phyloP scores from a whole-genome alignment of 2,329 filamentous ascomycete species.

The Neoascochyta sp. region DNA sequence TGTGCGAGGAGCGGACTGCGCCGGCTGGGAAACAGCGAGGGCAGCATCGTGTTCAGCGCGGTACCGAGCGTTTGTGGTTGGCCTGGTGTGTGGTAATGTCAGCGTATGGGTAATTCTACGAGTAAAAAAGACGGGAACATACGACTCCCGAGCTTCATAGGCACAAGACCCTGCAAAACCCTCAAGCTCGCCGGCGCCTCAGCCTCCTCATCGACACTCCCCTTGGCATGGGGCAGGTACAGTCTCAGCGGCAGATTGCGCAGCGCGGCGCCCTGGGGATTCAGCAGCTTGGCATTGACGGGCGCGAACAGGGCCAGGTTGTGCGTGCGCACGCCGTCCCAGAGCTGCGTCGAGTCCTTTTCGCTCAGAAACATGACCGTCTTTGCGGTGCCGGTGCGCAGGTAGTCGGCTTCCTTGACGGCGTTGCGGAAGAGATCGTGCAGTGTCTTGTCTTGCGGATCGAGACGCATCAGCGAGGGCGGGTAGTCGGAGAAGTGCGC shows the following conservation, averaged over 20 bases:
- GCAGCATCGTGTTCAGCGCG: slow-evolving; percentile 71
- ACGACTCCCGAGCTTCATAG: slow-evolving; percentile 47
- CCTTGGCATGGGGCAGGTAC: slow-evolving; percentile 62
- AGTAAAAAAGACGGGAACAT: slow-evolving; percentile 6
- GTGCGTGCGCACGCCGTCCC: slow-evolving; percentile 75
- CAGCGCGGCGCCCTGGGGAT: slow-evolving; percentile 62
- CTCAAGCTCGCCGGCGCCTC: slow-evolving; percentile 41
- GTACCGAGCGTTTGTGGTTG: slow-evolving; percentile 69
- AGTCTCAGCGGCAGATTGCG: slow-evolving; percentile 83
- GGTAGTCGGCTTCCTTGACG: slow-evolving; percentile 79
- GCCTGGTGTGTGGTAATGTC: slow-evolving; percentile 23
- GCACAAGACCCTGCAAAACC: slow-evolving; percentile 68
- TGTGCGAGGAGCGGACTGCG: slow-evolving; percentile 79
- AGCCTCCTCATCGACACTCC: slow-evolving; percentile 18
- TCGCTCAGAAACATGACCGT: slow-evolving; percentile 87
- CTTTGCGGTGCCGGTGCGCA: slow-evolving; percentile 83
- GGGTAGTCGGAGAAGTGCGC: slow-evolving; percentile 60
- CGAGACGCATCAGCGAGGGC: slow-evolving; percentile 55
- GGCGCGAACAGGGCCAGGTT: slow-evolving; percentile 68
- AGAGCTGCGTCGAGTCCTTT: slow-evolving; percentile 76
- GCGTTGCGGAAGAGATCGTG: slow-evolving; percentile 66
- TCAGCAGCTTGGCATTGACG: slow-evolving; percentile 73
- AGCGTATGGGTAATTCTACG: slow-evolving; percentile 10
- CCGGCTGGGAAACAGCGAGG: slow-evolving; percentile 80
- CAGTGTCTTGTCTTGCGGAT: slow-evolving; percentile 53